Base-by-base conservation (phyloP, 805 yeast species). In the Candida dajiaensis region DNA sequence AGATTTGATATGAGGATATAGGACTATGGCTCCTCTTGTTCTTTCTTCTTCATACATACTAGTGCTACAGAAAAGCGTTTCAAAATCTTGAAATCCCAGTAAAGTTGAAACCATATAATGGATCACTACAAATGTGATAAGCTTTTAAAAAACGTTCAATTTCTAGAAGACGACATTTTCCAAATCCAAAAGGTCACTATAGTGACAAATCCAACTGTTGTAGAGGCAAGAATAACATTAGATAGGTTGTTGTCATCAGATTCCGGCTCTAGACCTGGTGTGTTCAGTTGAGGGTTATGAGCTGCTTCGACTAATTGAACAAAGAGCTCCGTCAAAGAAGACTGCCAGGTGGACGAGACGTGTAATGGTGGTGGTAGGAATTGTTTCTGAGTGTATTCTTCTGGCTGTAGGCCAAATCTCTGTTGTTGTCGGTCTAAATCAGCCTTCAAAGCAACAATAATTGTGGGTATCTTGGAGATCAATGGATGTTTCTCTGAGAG, bases 381-480 rank as follows among this genome's bases (percentile, higher is more conserved):
- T 6, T 89, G 64, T 6, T 76, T 72, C 25, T 87, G 70, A 0
- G 96, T 83, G 58, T 82, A 89, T 23, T 80, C 83, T 55, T 94
- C 98, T 0, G 99, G 99, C 59, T 88, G 97, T 6, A 76, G 69
- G 46, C 79, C 86, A 35, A 84, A 80, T 33, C 99, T 66, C 59
- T 94, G 99, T 59, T 92, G 97, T 61, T 90, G 98, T 54, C 95
- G 81, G 63, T 94, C 99, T 33, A 89, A 70, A 65, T 94, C 99
- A 0, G 99, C 98, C 60, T 94, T 94, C 31, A 90, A 69, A 0
- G 97, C 99, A 1, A 90, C 97, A 58, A 83, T 87, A 0, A 94
- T 81, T 4, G 84, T 76, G 0, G 99, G 99, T 2, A 94, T 67
- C 44, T 76, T 74, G 53, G 83, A 77, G 18, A 83, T 66, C 28